Evolutionary conservation across 305 asterid species (phyloP).

Genomic region (Fraxinus angustifolia): DNA sequence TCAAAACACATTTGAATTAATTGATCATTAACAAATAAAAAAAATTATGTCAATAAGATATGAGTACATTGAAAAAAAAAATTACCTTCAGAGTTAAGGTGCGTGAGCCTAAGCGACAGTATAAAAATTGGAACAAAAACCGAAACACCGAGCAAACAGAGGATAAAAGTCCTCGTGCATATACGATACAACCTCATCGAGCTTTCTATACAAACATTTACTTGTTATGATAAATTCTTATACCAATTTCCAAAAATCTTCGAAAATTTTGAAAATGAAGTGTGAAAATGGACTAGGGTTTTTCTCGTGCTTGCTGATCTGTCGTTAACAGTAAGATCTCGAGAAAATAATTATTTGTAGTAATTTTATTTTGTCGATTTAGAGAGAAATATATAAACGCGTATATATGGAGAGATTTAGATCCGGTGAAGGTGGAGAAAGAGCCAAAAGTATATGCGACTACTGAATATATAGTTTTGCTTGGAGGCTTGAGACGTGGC

Average conservation of each 20-base stretch:
- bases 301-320: neutral
- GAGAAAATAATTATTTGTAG: constrained; percentile 11
- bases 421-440: constrained; percentile 37
- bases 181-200: constrained; percentile 56
- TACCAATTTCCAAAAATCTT: constrained; percentile 12
- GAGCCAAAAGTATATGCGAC: constrained; percentile 5
- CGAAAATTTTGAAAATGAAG: neutral
- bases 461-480: neutral
- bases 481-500: constrained; percentile 29
- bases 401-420: constrained; percentile 20
- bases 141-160: constrained; percentile 62
- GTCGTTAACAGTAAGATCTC: constrained; percentile 27
- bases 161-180: constrained; percentile 76
- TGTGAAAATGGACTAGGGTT: constrained; percentile 32
- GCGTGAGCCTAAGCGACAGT: constrained; percentile 55
- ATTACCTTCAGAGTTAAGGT: constrained; percentile 49
- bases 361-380: neutral
- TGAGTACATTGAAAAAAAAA: too few species aligned
- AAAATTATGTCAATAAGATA: too few species aligned
- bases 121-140: constrained; percentile 58
- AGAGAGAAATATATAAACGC: neutral
- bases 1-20: too few species aligned
- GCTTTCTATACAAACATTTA: constrained; percentile 21
- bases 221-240: constrained; percentile 15
- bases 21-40: too few species aligned